Conservation (phyloP, 75 land plant genomes). For the Selaginella tamariscina region DNA sequence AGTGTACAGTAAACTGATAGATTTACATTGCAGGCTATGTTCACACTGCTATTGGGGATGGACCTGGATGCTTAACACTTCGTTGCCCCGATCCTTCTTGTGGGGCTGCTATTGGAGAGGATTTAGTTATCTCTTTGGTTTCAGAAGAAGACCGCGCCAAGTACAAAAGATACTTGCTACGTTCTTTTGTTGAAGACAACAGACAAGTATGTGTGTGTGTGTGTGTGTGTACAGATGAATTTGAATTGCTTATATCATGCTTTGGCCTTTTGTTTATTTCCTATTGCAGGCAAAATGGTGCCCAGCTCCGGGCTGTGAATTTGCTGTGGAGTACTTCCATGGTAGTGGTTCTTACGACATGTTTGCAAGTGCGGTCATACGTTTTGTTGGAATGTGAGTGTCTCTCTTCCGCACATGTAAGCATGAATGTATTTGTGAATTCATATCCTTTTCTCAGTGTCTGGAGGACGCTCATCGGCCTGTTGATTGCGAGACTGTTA, state of each 20-base stretch:
- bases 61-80: conserved; percentile 84
- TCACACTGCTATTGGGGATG: conserved; percentile 78
- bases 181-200: conserved; percentile 94
- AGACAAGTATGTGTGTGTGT: conserved; percentile 33
- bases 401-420: not conserved
- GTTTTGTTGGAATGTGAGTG: conserved; percentile 93
- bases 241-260: conserved; percentile 1
- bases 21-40: conserved; percentile 49
- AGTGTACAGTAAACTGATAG: too few relatives aligned
- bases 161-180: conserved; percentile 65
- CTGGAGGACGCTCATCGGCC: conserved; percentile 92
- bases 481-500: conserved; percentile 80
- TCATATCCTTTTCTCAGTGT: conserved; percentile 22
- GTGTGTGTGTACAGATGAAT: not conserved
- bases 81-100: conserved; percentile 94
- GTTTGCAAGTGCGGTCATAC: conserved; percentile 23
- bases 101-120: conserved; percentile 78
- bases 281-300: conserved; percentile 6
- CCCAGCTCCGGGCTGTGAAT: conserved; percentile 10
- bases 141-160: conserved; percentile 62
- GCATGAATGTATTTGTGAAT: not conserved
- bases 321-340: not conserved
- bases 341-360: conserved; percentile 6
- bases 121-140: conserved; percentile 53
- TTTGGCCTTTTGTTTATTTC: not conserved